Percentiles rank a stretch among this genome's conserved stretches.
These are phyloP conservation scores for Juglanconis sp. DNA, from an alignment of 2,329 filamentous ascomycete species.

Conservation along the genomic window DNA sequence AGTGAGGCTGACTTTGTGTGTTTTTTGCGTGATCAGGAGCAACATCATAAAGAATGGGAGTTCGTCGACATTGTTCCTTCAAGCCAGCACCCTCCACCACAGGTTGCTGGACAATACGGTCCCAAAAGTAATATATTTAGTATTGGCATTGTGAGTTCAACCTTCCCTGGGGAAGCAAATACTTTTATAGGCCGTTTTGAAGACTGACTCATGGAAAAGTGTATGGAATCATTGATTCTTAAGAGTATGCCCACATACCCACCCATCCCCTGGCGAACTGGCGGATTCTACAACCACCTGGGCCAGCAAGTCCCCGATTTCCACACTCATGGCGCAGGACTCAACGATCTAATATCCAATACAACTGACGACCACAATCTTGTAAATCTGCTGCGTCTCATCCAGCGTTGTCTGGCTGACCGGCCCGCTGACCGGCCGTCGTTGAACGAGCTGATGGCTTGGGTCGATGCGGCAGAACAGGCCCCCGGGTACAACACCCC, in stretches of 20 bases:
- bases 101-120: background rate
- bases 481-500: too few species aligned
- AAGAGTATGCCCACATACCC: too few species aligned
- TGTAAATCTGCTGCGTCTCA: background rate
- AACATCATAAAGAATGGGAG: conserved; percentile 6
- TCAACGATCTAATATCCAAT: background rate
- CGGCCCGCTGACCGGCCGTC: background rate
- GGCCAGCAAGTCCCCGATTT: background rate
- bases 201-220: background rate
- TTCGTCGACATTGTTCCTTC: background rate
- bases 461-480: background rate
- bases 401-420: conserved; percentile 2
- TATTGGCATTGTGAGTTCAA: background rate
- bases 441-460: background rate
- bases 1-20: background rate
- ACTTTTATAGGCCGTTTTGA: background rate
- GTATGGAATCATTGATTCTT: background rate
- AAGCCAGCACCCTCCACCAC: background rate
- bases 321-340: background rate
- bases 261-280: too few species aligned
- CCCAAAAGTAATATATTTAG: background rate
- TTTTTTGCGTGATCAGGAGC: background rate
- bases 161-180: background rate
- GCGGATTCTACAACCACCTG: background rate
- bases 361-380: background rate